Evolutionary conservation across 2,329 filamentous ascomycete species (phyloP), one percentile per base, ranked within the genome.

Genomic region (Tolypocladium tundrense): DNA sequence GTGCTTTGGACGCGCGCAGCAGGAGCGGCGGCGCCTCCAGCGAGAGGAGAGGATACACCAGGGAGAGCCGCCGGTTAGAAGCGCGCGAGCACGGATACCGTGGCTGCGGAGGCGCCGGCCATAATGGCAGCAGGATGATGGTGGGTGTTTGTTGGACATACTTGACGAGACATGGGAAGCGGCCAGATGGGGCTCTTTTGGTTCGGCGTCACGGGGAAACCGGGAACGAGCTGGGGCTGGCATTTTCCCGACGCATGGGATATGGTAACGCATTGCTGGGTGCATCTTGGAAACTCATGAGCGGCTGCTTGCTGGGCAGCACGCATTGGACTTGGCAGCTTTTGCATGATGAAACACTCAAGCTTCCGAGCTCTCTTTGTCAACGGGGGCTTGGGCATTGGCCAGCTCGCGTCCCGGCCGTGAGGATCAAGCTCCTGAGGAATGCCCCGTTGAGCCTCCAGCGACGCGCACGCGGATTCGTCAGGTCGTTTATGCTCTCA

Each of bases 1-100:
- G 37, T 71, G 69, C 55, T 68, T 68, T 43, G 58, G 60, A 37
- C 37, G 57, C 19, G 41, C 31, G 31, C 40, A 57, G 24, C 55
- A 39, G 21, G 45, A 50, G 33, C 61, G 59, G 57, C 62, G 63
- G 14, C 61, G 60, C 56, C 62, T 63, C 40, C 59, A 58, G 50
- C 62, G 60, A 24, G 42, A 54, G 45, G 48, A 54, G 21, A 53
- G 50, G 27, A 33, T 37, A 55, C 37, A 52, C 19, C 33, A 31
- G 54, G 39, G 53, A 45, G n/a, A 24, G 35, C 24, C 31, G 31
- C 21, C 40, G n/a, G 19, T 8, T 35, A 41, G 53, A 16, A 16
- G 19, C 37, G 35, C 50, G n/a, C 16, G 16, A 33, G 35, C 35
- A 33, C 37, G 33, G 40, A 33, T 37, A 19, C 21, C 45, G 21